Percentiles rank a stretch among this genome's conserved stretches.
Evolutionary conservation across 441 rosid genomes (phyloP).

Genomic region (Pelargonium cotyledonis): DNA sequence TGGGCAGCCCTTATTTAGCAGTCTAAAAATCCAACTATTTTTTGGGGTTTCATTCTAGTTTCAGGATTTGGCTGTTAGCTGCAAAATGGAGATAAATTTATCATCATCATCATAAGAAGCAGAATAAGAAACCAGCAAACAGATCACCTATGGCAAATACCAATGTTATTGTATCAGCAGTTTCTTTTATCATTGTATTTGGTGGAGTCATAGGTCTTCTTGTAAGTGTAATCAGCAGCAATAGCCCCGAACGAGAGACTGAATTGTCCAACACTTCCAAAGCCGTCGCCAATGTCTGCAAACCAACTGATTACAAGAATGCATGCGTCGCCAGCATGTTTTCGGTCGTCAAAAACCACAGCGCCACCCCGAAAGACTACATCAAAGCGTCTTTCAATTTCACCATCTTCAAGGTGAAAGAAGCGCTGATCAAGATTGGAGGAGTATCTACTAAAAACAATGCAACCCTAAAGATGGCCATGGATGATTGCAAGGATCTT

Average conservation of each 20-base stretch:
- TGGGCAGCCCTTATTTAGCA: too few species aligned
- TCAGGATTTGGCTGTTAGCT: too few species aligned
- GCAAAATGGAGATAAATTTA: too few species aligned
- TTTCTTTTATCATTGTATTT: constrained; percentile 25
- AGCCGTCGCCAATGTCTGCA: constrained; percentile 32
- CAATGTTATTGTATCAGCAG: background rate
- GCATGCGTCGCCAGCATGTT: constrained; percentile 26
- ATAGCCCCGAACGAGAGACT: background rate
- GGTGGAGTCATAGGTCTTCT: constrained; percentile 27
- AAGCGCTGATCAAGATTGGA: constrained; percentile 14
- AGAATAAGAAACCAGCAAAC: too few species aligned
- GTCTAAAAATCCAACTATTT: too few species aligned
- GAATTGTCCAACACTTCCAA: constrained; percentile 25
- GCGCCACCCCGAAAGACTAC: constrained; percentile 28
- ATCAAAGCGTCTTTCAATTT: constrained; percentile 29
- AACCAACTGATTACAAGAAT: constrained; percentile 28
- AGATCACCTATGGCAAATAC: too few species aligned
- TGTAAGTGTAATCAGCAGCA: constrained; percentile 6
- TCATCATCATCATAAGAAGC: too few species aligned
- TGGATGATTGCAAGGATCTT: constrained; percentile 33
- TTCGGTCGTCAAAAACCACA: constrained; percentile 18
- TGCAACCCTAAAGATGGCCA: constrained; percentile 31
- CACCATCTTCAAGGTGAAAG: constrained; percentile 22
- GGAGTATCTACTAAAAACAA: background rate
- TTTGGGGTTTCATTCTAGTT: too few species aligned